Percentiles rank a stretch among this genome's conserved stretches.
Conservation (phyloP, 2,329 filamentous ascomycete genomes). For the Fonsecaea nubica region DNA sequence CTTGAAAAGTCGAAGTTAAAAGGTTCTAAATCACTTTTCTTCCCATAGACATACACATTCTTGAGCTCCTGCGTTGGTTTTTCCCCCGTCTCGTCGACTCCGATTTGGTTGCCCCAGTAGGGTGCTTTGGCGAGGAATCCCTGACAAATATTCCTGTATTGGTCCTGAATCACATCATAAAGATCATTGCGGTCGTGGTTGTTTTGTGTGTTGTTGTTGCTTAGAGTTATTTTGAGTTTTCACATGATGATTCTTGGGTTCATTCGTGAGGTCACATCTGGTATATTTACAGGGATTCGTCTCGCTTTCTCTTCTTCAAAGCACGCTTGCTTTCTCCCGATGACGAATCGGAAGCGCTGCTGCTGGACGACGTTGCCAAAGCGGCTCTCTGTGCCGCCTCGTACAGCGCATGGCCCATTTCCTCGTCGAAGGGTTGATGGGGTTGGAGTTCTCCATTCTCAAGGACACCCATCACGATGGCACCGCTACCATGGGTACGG, state of each 20-base stretch:
- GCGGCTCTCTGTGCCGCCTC: conserved; percentile 77
- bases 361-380: conserved; percentile 60
- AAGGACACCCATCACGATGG: conserved; percentile 87
- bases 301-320: conserved; percentile 81
- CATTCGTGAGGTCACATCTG: conserved; percentile 34
- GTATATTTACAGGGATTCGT: conserved; percentile 50
- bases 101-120: neutral
- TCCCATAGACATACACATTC: conserved; percentile 26
- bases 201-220: conserved; percentile 27
- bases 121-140: conserved; percentile 15
- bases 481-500: conserved; percentile 87
- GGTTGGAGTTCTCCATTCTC: conserved; percentile 67
- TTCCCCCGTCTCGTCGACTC: conserved; percentile 15
- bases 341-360: conserved; percentile 45
- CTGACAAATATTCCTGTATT: conserved; percentile 26
- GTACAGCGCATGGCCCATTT: conserved; percentile 80
- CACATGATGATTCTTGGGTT: conserved; percentile 31
- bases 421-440: conserved; percentile 60
- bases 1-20: conserved; percentile 25
- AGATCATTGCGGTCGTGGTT: conserved; percentile 37
- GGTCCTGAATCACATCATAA: conserved; percentile 38
- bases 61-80: conserved; percentile 31
- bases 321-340: conserved; percentile 55
- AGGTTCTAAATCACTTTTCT: conserved; percentile 32
- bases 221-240: conserved; percentile 29